phyloP scores from a whole-genome alignment of 768 basidiomycete genomes.

The Mycena leptocephala region DNA sequence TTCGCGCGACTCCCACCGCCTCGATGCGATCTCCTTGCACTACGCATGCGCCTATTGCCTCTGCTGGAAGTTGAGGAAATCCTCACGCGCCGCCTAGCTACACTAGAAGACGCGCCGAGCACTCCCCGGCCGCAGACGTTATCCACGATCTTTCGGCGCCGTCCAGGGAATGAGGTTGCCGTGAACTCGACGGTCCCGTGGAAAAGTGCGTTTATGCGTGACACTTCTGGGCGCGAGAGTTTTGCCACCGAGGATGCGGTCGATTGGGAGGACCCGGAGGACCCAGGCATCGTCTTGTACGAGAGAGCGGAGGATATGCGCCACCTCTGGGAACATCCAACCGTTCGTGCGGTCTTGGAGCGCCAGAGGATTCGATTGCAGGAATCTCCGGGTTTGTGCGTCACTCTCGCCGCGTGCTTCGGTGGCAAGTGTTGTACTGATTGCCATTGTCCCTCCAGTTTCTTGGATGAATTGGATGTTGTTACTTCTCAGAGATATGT shows the following conservation, averaged over 20 bases:
- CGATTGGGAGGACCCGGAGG: constrained; percentile 72
- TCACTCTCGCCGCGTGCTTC: background rate
- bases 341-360: constrained; percentile 66
- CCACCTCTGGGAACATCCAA: constrained; percentile 75
- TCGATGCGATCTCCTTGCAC: constrained; percentile 71
- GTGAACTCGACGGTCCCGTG: constrained; percentile 69
- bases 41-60: constrained; percentile 80
- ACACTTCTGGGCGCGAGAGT: constrained; percentile 59
- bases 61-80: constrained; percentile 79
- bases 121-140: background rate
- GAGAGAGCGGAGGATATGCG: constrained; percentile 81
- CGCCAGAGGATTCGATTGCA: constrained; percentile 71
- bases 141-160: constrained; percentile 37
- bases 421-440: too few species aligned
- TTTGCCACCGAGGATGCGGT: constrained; percentile 60
- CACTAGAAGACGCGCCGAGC: constrained; percentile 52
- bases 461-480: constrained; percentile 75
- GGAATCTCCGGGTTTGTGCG: constrained; percentile 84
- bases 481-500: constrained; percentile 76
- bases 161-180: constrained; percentile 62
- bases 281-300: constrained; percentile 74
- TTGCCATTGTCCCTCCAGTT: constrained; percentile 58
- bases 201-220: constrained; percentile 66
- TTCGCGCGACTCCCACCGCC: constrained; percentile 20
- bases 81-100: constrained; percentile 73